A percentile compares a stretch with the other conserved stretches of the same genome.
Evolutionary conservation across 768 basidiomycete species (phyloP).

Genomic region (Suillus clintonianus): DNA sequence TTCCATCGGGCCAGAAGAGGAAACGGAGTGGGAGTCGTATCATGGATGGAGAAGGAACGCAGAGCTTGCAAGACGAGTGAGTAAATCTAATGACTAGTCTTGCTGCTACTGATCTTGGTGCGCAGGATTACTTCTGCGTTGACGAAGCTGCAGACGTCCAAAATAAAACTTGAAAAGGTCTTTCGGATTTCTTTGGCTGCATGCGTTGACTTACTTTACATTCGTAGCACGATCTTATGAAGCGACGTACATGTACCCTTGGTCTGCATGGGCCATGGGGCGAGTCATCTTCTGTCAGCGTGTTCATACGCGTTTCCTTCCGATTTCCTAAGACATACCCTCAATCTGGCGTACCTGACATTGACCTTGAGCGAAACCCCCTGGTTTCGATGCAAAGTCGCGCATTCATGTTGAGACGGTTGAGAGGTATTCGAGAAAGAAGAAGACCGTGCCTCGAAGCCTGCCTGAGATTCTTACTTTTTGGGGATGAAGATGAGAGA

Average conservation of each 20-base stretch:
- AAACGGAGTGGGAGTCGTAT: constrained; percentile 51
- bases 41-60: constrained; percentile 36
- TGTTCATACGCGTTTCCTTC: constrained; percentile 84
- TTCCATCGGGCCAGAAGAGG: constrained; percentile 22
- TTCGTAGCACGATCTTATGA: constrained; percentile 62
- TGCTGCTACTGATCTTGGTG: constrained; percentile 3
- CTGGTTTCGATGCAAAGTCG: constrained; percentile 78
- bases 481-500: constrained; percentile 59
- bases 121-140: constrained; percentile 73
- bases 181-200: constrained; percentile 6
- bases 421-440: constrained; percentile 69
- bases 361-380: constrained; percentile 84
- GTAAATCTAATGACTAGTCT: constrained; percentile 20
- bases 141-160: constrained; percentile 61
- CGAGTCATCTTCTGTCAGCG: constrained; percentile 65
- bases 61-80: constrained; percentile 75
- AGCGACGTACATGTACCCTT: constrained; percentile 79
- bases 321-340: constrained; percentile 87
- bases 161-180: constrained; percentile 87
- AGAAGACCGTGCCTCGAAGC: constrained; percentile 84
- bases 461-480: constrained; percentile 81
- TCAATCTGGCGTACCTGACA: constrained; percentile 61
- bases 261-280: constrained; percentile 92
- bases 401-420: constrained; percentile 74
- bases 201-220: constrained; percentile 5